A percentile compares a stretch with the other conserved stretches of the same genome.
Conservation (phyloP, 2,329 filamentous ascomycete genomes). For the Scleromitrula shiraiana region DNA sequence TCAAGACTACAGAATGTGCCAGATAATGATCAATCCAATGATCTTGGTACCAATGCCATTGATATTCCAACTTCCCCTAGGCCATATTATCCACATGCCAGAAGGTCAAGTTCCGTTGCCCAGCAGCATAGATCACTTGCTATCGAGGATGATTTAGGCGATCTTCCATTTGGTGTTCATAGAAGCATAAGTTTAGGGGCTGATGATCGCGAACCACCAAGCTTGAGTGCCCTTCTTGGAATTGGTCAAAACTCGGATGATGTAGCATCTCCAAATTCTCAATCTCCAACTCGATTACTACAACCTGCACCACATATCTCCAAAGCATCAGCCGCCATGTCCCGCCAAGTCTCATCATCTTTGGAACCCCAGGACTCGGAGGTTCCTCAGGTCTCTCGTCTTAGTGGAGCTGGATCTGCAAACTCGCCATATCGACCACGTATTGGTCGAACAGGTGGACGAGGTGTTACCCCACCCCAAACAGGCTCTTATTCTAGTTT, state of each 20-base stretch:
- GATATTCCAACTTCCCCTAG: slow-evolving; percentile 67
- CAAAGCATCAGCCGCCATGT: slow-evolving; percentile 21
- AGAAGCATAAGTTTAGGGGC: slow-evolving; percentile 61
- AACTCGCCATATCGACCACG: slow-evolving; percentile 28
- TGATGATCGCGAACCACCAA: slow-evolving; percentile 56
- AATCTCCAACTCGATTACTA: slow-evolving; percentile 27
- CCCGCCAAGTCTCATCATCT: slow-evolving; percentile 24
- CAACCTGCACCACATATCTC: slow-evolving; percentile 28
- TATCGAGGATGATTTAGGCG: slow-evolving; percentile 52
- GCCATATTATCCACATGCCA: slow-evolving; percentile 41
- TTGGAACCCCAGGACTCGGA: slow-evolving; percentile 24
- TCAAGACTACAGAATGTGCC: slow-evolving; percentile 20
- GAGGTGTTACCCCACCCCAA: slow-evolving; percentile 27
- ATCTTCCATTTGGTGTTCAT: slow-evolving; percentile 51
- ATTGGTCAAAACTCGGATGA: slow-evolving; percentile 34
- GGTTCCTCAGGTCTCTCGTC: slow-evolving; percentile 20
- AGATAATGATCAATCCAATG: slow-evolving; percentile 31
- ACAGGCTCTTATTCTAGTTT: slow-evolving; percentile 30
- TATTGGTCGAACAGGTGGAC: slow-evolving; percentile 26
- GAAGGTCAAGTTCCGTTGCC: slow-evolving; percentile 63
- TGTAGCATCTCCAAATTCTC: slow-evolving; percentile 26
- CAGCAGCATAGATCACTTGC: slow-evolving; percentile 49
- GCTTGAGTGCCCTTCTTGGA: slow-evolving; percentile 54
- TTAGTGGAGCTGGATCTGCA: slow-evolving; percentile 20
- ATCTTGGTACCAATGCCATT: slow-evolving; percentile 56